Percentiles rank a stretch among this genome's conserved stretches.
These are phyloP conservation scores for Kalaharituber pfeilii DNA, from an alignment of 2,329 filamentous ascomycete genomes.

Conservation along the genomic window DNA sequence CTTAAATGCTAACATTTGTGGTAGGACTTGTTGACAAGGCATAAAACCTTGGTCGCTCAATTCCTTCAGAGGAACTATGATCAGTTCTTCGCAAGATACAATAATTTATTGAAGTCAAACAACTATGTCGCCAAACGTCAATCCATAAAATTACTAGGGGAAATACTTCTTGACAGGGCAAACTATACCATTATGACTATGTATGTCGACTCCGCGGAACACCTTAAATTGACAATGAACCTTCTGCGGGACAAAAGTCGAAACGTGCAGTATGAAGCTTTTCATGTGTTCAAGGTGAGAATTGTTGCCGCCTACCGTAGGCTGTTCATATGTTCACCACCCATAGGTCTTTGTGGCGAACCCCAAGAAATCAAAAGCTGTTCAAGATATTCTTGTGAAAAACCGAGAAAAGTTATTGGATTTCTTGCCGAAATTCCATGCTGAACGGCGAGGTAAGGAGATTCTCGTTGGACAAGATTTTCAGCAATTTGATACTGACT, in stretches of 20 bases:
- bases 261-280: conserved; percentile 99
- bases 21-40: conserved; percentile 81
- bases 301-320: background rate
- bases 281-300: conserved; percentile 84
- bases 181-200: conserved; percentile 98
- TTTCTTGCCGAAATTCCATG: conserved; percentile 80
- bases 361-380: conserved; percentile 89
- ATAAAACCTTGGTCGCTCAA: conserved; percentile 76
- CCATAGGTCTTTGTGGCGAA: conserved; percentile 83
- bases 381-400: conserved; percentile 90
- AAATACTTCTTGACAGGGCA: conserved; percentile 81
- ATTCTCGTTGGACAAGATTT: background rate
- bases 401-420: conserved; percentile 79
- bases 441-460: conserved; percentile 49
- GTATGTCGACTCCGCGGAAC: conserved; percentile 87
- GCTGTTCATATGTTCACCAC: too few relatives aligned
- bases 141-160: conserved; percentile 90
- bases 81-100: conserved; percentile 82
- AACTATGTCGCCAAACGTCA: conserved; percentile 97
- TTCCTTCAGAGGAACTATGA: conserved; percentile 79
- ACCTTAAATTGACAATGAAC: conserved; percentile 98
- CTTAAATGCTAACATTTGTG: conserved; percentile 12
- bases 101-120: conserved; percentile 69
- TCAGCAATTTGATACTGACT: background rate
- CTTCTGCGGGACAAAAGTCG: conserved; percentile 84